Conservation (phyloP, 257 asterid genomes). For the Fraxinus americana region DNA sequence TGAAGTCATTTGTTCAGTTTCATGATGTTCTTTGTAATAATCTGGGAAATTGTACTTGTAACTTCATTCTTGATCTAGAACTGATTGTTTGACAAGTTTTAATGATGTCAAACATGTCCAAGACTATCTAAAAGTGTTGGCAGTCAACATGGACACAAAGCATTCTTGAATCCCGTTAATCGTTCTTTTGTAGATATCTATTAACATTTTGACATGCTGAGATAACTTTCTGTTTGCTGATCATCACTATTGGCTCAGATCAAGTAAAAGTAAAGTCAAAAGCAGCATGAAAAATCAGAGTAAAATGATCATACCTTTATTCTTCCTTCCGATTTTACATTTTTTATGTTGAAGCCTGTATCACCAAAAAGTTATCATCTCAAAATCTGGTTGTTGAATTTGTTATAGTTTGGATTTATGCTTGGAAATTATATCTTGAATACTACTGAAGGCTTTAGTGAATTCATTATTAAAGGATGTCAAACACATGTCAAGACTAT, state of each 20-base stretch:
- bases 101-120: too few relatives aligned
- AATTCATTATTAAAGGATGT: background rate
- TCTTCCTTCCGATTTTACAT: background rate
- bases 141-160: background rate
- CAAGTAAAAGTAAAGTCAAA: background rate
- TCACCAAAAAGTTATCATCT: too few relatives aligned
- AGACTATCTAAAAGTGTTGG: background rate
- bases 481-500: background rate
- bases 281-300: background rate
- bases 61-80: too few relatives aligned
- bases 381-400: background rate
- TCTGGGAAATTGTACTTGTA: too few relatives aligned
- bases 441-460: background rate
- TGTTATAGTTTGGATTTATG: background rate
- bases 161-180: background rate
- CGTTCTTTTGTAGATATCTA: background rate
- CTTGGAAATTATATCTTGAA: background rate
- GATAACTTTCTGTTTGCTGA: background rate
- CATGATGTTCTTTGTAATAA: too few relatives aligned
- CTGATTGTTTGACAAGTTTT: too few relatives aligned
- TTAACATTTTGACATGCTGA: background rate
- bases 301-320: background rate
- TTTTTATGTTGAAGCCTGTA: background rate
- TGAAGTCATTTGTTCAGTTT: background rate
- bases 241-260: background rate